phyloP scores from a whole-genome alignment of 176 grass and related monocot species.

The Saccharum spontaneum region DNA sequence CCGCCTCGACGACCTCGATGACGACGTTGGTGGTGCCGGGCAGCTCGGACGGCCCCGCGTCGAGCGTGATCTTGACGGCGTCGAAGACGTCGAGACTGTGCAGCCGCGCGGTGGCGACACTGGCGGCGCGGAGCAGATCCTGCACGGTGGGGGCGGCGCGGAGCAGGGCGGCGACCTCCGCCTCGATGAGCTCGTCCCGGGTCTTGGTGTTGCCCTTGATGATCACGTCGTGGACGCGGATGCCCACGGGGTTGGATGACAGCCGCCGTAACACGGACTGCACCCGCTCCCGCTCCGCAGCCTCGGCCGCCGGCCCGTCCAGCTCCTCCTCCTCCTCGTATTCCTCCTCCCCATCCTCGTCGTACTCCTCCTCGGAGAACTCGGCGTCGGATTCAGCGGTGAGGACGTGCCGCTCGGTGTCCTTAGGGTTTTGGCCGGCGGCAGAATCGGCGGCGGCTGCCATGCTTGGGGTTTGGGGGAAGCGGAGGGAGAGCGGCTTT shows the following conservation, averaged over 20 bases:
- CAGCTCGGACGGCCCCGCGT: slow-evolving; percentile 82
- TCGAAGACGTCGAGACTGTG: slow-evolving; percentile 78
- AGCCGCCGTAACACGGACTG: slow-evolving; percentile 55
- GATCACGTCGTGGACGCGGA: slow-evolving; percentile 90
- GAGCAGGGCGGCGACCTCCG: slow-evolving; percentile 73
- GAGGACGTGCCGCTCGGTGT: background rate
- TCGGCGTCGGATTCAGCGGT: background rate
- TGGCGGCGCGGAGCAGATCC: slow-evolving; percentile 71
- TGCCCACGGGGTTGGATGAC: slow-evolving; percentile 44
- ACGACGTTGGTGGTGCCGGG: slow-evolving; percentile 85
- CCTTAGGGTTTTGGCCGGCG: slow-evolving; percentile 50
- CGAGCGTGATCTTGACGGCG: slow-evolving; percentile 82
- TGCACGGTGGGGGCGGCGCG: slow-evolving; percentile 62
- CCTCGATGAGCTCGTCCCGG: slow-evolving; percentile 73
- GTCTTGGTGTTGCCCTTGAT: slow-evolving; percentile 92
- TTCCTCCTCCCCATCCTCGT: slow-evolving; percentile 29
- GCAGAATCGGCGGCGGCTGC: slow-evolving; percentile 38
- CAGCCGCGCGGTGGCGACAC: slow-evolving; percentile 59
- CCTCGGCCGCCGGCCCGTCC: slow-evolving; percentile 38
- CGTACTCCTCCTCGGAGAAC: slow-evolving; percentile 26
- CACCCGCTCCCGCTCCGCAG: slow-evolving; percentile 55
- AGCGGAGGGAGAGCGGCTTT: background rate
- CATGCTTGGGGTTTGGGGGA: slow-evolving; percentile 37
- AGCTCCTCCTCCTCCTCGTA: slow-evolving; percentile 51
- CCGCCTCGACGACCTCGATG: slow-evolving; percentile 75